Conservation (phyloP, 2,329 filamentous ascomycete genomes). For the Penicillium sp. region DNA sequence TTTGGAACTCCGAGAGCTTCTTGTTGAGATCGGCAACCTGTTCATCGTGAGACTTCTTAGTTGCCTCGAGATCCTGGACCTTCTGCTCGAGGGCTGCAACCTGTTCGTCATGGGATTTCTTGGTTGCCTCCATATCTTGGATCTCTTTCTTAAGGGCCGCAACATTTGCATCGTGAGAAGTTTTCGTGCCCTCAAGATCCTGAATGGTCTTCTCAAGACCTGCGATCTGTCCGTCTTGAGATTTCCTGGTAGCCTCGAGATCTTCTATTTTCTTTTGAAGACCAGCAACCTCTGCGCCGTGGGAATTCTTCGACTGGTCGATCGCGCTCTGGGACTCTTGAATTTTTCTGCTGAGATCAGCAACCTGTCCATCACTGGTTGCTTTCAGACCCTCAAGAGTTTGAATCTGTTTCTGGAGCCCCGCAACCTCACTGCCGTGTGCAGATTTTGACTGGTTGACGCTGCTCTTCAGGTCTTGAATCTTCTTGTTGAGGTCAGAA, state of each 20-base stretch:
- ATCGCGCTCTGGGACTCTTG: conserved; percentile 47
- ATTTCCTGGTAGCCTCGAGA: conserved; percentile 60
- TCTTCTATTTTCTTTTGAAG: conserved; percentile 50
- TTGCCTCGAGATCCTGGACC: conserved; percentile 59
- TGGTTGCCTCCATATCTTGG: conserved; percentile 32
- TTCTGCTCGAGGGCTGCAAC: conserved; percentile 59
- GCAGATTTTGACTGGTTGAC: conserved; percentile 59
- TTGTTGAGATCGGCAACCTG: conserved; percentile 63
- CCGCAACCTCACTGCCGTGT: conserved; percentile 60
- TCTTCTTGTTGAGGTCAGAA: conserved; percentile 58
- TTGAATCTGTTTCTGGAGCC: conserved; percentile 61
- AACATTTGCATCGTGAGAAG: conserved; percentile 61
- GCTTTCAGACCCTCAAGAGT: conserved; percentile 55
- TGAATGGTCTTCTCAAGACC: conserved; percentile 56
- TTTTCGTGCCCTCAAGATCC: conserved; percentile 55
- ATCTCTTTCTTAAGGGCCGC: conserved; percentile 60
- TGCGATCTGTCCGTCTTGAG: conserved; percentile 61
- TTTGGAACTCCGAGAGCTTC: conserved; percentile 62
- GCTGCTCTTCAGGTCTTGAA: conserved; percentile 57
- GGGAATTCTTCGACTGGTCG: conserved; percentile 59
- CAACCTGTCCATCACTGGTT: conserved; percentile 56
- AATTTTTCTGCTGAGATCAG: conserved; percentile 58
- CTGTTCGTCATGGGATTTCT: conserved; percentile 54
- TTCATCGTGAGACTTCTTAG: conserved; percentile 60
- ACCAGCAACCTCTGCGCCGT: conserved; percentile 48